Conservation (phyloP, 2,329 filamentous ascomycete genomes). For the Alternaria triticina region DNA sequence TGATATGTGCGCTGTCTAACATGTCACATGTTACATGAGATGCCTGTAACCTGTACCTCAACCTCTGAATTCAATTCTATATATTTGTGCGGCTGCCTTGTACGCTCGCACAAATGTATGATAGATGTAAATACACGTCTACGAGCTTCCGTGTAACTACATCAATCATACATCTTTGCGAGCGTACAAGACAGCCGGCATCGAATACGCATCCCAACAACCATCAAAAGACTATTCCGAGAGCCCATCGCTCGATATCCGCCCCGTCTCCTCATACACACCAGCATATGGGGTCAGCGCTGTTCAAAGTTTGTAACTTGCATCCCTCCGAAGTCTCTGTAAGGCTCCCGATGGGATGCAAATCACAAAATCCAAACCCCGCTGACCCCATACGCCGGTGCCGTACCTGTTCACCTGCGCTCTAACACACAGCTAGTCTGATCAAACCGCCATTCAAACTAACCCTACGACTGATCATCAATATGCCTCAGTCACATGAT, state of each 20-base stretch:
- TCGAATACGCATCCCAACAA: background rate
- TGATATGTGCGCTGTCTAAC: background rate
- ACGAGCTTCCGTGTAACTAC: too few species aligned
- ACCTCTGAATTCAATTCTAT: too few species aligned
- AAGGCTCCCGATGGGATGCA: background rate
- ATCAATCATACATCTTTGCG: too few species aligned
- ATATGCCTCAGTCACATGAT: background rate
- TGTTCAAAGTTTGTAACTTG: background rate
- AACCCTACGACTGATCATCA: background rate
- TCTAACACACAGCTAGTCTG: background rate
- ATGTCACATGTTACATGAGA: background rate
- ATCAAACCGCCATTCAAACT: background rate
- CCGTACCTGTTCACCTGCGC: background rate
- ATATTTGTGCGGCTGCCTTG: too few species aligned
- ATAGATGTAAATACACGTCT: too few species aligned
- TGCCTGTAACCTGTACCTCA: background rate
- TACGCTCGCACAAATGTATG: too few species aligned
- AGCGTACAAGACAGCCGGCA: background rate
- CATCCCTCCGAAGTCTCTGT: background rate
- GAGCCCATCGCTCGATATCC: too few species aligned
- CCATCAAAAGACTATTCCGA: too few species aligned
- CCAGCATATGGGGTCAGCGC: background rate
- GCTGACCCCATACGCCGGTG: background rate
- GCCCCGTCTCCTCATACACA: background rate
- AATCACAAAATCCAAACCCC: background rate